Evolutionary conservation across 352 stramenopile genomes (phyloP).

Genomic region (Pythium insidiosum): DNA sequence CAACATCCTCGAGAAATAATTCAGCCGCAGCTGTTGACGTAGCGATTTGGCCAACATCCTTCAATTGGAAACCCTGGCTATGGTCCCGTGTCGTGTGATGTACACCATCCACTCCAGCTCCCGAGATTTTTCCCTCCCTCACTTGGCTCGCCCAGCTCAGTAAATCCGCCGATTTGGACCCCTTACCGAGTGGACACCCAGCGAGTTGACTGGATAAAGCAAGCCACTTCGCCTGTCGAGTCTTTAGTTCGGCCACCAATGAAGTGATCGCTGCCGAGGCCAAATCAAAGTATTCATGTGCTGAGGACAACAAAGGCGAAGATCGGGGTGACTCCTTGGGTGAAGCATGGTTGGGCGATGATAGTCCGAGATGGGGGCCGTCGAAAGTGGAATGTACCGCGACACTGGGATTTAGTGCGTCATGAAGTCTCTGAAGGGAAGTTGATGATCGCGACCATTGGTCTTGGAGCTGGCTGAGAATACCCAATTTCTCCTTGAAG

Average conservation of each 20-base stretch:
- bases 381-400: too few species aligned
- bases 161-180: slow-evolving; percentile 42
- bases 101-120: slow-evolving; percentile 42
- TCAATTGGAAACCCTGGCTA: not conserved
- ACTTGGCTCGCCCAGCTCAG: slow-evolving; percentile 75
- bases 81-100: not conserved
- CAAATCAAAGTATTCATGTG: slow-evolving; percentile 16
- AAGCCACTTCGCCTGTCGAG: slow-evolving; percentile 54
- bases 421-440: not conserved
- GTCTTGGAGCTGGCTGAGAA: slow-evolving; percentile 50
- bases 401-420: not conserved
- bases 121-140: slow-evolving; percentile 71
- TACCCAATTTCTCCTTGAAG: slow-evolving; percentile 51
- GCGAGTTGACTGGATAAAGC: slow-evolving; percentile 61
- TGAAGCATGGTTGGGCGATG: too few species aligned
- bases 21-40: too few species aligned
- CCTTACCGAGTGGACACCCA: slow-evolving; percentile 34
- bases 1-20: too few species aligned
- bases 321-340: too few species aligned
- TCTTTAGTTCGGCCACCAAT: slow-evolving; percentile 22
- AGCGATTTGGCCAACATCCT: too few species aligned
- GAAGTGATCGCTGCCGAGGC: slow-evolving; percentile 13
- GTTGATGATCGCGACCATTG: slow-evolving; percentile 16
- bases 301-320: too few species aligned
- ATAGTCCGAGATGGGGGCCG: too few species aligned